Base-by-base conservation (phyloP, 768 basidiomycete genomes). In the Suillus ampliporus region DNA sequence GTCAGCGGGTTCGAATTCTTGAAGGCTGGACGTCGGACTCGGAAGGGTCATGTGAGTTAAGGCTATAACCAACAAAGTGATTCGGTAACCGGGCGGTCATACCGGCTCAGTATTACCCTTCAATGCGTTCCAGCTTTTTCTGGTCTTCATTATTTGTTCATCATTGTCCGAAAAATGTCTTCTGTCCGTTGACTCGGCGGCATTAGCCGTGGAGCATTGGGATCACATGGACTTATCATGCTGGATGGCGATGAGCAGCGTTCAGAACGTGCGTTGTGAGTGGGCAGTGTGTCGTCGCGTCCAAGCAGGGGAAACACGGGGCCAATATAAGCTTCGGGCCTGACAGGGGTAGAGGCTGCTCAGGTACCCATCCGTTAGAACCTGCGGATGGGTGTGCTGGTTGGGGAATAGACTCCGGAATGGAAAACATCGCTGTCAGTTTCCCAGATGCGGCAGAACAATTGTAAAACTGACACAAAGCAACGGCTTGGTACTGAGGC, bases 1-100 rank as follows among this genome's bases (percentile, higher is more conserved):
- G 69, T 91, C 87, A 65, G 88, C 85, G 31, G 89, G 90, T 61
- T 84, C 82, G 69, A 91, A 92, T 83, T 85, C 72, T 85, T 86
- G 61, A 86, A 84, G 71, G 21, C 88, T 89, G 91, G n/a, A n/a
- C n/a, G n/a, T n/a, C n/a, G 43, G 21, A 54, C 41, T 40, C 28
- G 63, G 21, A 47, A 23, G 13, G 14, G 46, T 15, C 6, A 47
- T 65, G 65, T 69, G 62, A 70, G 67, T 63, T 61, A 60, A 46
- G 65, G 50, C 53, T n/a, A 38, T 38, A 53, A 61, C 53, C 31
- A 46, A 23, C 21, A 23, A 23, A 47, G 21, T 23, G 21, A 23
- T 46, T 3, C 11, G 31, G 31, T 31, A 31, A 31, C 3, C 31
- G n/a, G n/a, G n/a, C 21, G 44, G 21, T 5, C n/a, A 21, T 44